Evolutionary conservation across 192 early-diverging fungal species (phyloP).

Genomic region (Dissophora ornata): DNA sequence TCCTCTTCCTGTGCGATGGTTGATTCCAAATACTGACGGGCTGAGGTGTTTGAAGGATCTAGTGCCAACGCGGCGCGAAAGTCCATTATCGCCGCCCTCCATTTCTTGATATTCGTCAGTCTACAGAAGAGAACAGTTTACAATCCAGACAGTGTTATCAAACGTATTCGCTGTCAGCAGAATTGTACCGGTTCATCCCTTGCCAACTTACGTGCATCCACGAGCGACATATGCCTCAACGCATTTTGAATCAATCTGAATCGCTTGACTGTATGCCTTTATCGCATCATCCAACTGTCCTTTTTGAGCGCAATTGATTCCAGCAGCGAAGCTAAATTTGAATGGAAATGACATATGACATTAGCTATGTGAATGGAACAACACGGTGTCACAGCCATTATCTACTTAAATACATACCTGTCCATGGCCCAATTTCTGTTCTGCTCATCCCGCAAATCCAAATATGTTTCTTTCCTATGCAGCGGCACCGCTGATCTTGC

Average conservation of each 20-base stretch:
- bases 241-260: conserved; percentile 40
- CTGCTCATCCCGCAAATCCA: conserved; percentile 49
- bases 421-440: conserved; percentile 51
- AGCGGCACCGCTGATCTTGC: conserved; percentile 18
- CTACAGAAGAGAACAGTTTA: conserved; percentile 2
- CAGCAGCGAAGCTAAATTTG: conserved; percentile 17
- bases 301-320: conserved; percentile 33
- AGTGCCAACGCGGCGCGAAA: conserved; percentile 40
- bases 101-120: conserved; percentile 32
- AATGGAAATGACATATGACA: too few relatives aligned
- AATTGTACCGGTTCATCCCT: too few relatives aligned
- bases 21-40: conserved; percentile 39
- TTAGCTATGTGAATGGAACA: too few relatives aligned
- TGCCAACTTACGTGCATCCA: conserved; percentile 53
- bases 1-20: conserved; percentile 44
- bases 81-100: conserved; percentile 39
- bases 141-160: too few relatives aligned
- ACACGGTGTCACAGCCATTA: too few relatives aligned
- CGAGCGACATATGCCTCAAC: conserved; percentile 45
- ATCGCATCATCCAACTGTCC: conserved; percentile 43
- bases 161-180: too few relatives aligned
- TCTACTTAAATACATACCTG: conserved; percentile 30
- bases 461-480: conserved; percentile 45
- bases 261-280: conserved; percentile 42
- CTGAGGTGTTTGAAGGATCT: conserved; percentile 30